These are phyloP conservation scores for Neofusicoccum parvum DNA, from an alignment of 2,329 filamentous ascomycete genomes.

Conservation along the genomic window DNA sequence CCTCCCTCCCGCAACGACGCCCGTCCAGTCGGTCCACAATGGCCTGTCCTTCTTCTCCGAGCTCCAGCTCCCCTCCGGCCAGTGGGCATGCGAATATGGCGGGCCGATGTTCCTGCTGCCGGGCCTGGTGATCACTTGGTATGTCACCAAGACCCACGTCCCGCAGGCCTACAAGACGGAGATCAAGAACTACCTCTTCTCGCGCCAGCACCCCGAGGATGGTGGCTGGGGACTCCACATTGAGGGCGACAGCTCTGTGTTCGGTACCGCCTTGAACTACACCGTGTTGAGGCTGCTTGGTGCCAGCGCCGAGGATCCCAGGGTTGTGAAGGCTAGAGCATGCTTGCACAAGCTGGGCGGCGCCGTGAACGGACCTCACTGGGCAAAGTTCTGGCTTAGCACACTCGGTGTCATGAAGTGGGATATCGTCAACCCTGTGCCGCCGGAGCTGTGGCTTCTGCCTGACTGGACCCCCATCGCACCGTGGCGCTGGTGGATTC, in stretches of 20 bases:
- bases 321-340: conserved; percentile 81
- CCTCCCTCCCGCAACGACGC: conserved; percentile 69
- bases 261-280: conserved; percentile 90
- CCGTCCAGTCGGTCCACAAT: conserved; percentile 78
- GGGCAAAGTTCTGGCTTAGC: conserved; percentile 95
- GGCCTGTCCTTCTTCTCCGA: conserved; percentile 86
- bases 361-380: conserved; percentile 81
- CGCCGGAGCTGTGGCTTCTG: conserved; percentile 88
- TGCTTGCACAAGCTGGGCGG: conserved; percentile 85
- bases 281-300: conserved; percentile 77
- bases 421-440: conserved; percentile 93
- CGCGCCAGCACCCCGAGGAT: conserved; percentile 79
- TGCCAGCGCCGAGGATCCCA: conserved; percentile 77
- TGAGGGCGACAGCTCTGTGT: conserved; percentile 87
- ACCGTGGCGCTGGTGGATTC: conserved; percentile 97
- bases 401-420: conserved; percentile 81
- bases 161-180: conserved; percentile 78
- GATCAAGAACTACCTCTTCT: conserved; percentile 89
- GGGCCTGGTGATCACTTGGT: conserved; percentile 81
- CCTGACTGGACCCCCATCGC: conserved; percentile 89
- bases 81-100: conserved; percentile 98
- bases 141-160: conserved; percentile 85
- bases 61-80: conserved; percentile 82
- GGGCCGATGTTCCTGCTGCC: conserved; percentile 95
- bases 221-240: conserved; percentile 98